Conservation (phyloP, 192 early-diverging fungal species). For the Pecoramyces ruminantium region DNA sequence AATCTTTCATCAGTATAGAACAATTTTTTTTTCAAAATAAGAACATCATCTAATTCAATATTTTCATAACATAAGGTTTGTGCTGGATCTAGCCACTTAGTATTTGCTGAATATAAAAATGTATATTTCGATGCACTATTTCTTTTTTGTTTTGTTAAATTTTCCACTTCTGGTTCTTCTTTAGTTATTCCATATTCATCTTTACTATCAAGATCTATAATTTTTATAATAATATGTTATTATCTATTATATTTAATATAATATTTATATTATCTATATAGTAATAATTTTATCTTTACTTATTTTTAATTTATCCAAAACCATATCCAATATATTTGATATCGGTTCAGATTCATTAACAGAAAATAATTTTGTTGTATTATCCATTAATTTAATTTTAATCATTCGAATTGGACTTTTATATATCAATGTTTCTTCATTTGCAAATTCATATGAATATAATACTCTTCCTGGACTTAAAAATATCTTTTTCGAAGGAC, state of each 20-base stretch:
- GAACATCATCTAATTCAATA: conserved; percentile 17
- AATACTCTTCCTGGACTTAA: conserved; percentile 14
- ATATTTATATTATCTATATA: too few relatives aligned
- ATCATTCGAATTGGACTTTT: conserved; percentile 31
- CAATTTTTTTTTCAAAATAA: conserved; percentile 44
- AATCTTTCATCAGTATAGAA: conserved; percentile 41
- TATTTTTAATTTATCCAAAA: background rate
- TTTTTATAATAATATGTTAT: too few relatives aligned
- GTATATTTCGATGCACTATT: background rate
- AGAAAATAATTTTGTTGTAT: conserved; percentile 24
- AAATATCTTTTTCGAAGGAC: background rate
- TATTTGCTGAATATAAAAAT: background rate
- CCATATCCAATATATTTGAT: background rate
- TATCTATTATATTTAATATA: too few relatives aligned
- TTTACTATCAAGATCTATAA: conserved; percentile 10
- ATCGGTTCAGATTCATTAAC: conserved; percentile 27
- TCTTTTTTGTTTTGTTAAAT: background rate
- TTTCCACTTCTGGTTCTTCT: conserved; percentile 3
- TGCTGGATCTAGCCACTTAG: conserved; percentile 29
- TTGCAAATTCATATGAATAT: conserved; percentile 33
- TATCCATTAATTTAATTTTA: conserved; percentile 26
- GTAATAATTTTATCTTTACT: background rate
- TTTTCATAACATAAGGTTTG: conserved; percentile 33
- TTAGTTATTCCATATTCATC: conserved; percentile 9
- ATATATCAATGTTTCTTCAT: conserved; percentile 28